Evolutionary conservation across 345 rosid genomes (phyloP).

Genomic region (Fremontodendron californicum): DNA sequence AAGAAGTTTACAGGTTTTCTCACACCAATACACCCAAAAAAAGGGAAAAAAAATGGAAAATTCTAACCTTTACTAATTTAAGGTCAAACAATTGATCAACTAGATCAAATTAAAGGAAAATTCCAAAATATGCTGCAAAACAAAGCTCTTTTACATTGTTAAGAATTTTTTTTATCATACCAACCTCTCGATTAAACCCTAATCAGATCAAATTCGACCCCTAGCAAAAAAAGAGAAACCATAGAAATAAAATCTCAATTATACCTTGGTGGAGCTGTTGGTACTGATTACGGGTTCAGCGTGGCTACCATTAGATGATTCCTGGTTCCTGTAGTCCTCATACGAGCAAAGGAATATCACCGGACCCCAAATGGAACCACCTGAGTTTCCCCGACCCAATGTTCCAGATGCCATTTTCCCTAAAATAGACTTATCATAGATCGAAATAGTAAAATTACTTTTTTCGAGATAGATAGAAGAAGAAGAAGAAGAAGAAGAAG

Average conservation of each 20-base stretch:
- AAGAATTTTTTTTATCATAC: background rate
- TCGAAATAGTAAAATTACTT: background rate
- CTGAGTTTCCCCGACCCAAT: slow-evolving; percentile 61
- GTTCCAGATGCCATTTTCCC: slow-evolving; percentile 80
- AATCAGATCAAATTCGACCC: background rate
- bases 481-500: no score
- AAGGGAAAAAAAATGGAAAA: background rate
- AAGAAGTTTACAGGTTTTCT: background rate
- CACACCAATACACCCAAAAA: background rate
- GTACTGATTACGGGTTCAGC: slow-evolving; percentile 51
- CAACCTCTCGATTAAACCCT: background rate
- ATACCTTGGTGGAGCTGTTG: slow-evolving; percentile 44
- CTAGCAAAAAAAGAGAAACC: background rate
- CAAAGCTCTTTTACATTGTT: background rate
- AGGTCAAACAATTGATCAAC: slow-evolving; percentile 2
- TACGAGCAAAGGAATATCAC: slow-evolving; percentile 99
- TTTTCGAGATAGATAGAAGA: background rate
- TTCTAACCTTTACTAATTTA: background rate
- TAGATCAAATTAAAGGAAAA: background rate
- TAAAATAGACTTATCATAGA: background rate
- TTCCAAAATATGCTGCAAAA: background rate
- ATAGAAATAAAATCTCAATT: background rate
- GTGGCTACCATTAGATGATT: slow-evolving; percentile 59
- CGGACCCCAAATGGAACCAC: slow-evolving; percentile 75
- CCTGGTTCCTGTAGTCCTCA: slow-evolving; percentile 75